Evolutionary conservation across 2,329 filamentous ascomycete genomes (phyloP), one percentile per base, ranked within the genome.

Genomic region (Zasmidium cellare): DNA sequence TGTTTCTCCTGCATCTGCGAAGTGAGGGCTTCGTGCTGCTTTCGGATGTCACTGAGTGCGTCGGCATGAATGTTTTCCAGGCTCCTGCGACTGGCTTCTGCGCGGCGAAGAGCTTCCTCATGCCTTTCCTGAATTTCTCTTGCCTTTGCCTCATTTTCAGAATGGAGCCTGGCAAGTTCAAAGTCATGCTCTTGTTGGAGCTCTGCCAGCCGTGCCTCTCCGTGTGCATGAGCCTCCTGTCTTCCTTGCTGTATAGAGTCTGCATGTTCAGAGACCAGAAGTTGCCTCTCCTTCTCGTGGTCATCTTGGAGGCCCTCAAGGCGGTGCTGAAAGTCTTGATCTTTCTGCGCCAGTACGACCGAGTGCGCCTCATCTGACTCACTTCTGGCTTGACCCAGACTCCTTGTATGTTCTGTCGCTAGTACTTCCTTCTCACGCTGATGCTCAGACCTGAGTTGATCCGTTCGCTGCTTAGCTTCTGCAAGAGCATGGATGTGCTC

Each of bases 1-100:
- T 65, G 61, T 46, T 60, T 58, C 14, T 60, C 58, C 23, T 61
- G 61, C 19, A 65, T 46, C 9, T 57, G 49, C 9, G 44, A 44
- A 12, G 63, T 48, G 16, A 55, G 35, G 14, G 57, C 53, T 2
- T 63, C 52, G 38, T 65, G 63, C 20, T 58, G 31, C 12, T 47
- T 45, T 46, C 57, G 41, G 1, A 57, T 24, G 18, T 55, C 31
- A 11, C 57, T 23, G n/a, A 59, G 31, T 11, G 56, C 50, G 19
- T 50, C 25, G 28, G 56, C 52, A 50, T 63, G 59, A 28, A 57
- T 52, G 18, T 38, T 38, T 52, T 55, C 51, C 14, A 55, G 46
- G 19, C 47, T 24, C 16, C 22, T 18, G 44, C 49, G 35, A 28
- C 45, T 18, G 48, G 12, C 48, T 28, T 51, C 41, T 31, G 2